Percentiles rank a stretch among this genome's conserved stretches.
These are phyloP conservation scores for Fomitiporia mediterranea DNA, from an alignment of 1,284 basidiomycete genomes.

Conservation along the genomic window DNA sequence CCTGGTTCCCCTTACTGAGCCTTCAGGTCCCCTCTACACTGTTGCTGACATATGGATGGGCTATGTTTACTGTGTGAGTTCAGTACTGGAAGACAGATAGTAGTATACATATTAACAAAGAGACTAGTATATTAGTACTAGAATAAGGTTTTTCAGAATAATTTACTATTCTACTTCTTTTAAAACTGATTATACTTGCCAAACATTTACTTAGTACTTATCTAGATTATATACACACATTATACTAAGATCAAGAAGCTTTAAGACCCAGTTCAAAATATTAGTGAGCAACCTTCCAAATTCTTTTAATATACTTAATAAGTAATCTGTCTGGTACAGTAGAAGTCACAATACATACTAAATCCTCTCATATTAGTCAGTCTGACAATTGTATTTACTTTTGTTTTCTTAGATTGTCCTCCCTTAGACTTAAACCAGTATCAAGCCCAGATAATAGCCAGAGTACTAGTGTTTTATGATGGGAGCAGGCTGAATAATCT, in stretches of 20 bases:
- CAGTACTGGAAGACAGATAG: constrained; percentile 64
- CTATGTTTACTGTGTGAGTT: too few relatives aligned
- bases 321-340: constrained; percentile 12
- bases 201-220: neutral
- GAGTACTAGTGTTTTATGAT: neutral
- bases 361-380: constrained; percentile 61
- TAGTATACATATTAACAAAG: constrained; percentile 62
- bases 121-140: constrained; percentile 69
- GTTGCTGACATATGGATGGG: too few relatives aligned
- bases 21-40: too few relatives aligned
- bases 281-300: constrained; percentile 70
- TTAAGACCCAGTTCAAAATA: constrained; percentile 63
- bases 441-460: constrained; percentile 54
- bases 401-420: constrained; percentile 41
- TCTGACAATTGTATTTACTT: constrained; percentile 61
- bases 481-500: neutral
- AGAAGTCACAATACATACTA: constrained; percentile 38
- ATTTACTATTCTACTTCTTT: constrained; percentile 61
- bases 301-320: constrained; percentile 43
- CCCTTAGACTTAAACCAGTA: constrained; percentile 54
- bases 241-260: constrained; percentile 65
- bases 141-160: constrained; percentile 60
- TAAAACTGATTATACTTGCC: constrained; percentile 58
- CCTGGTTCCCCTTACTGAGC: too few relatives aligned
- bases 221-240: constrained; percentile 5